Conservation (phyloP, 2,329 filamentous ascomycete species). For the Claviceps sp. region DNA sequence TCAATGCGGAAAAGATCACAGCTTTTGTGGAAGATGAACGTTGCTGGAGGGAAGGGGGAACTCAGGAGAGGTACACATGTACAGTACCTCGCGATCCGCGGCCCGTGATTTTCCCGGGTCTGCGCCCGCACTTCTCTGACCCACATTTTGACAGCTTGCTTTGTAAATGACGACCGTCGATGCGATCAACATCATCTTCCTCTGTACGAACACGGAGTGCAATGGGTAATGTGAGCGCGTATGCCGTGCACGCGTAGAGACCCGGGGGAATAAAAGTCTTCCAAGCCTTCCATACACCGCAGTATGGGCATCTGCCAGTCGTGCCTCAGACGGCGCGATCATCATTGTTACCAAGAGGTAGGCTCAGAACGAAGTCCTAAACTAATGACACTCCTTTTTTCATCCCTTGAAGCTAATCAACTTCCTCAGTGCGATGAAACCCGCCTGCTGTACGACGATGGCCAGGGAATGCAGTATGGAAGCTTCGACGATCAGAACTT, state of each 20-base stretch:
- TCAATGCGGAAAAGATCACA: neutral
- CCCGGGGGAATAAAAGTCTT: neutral
- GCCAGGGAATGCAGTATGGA: conserved; percentile 45
- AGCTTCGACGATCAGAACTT: conserved; percentile 46
- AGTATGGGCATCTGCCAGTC: conserved; percentile 49
- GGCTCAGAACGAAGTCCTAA: conserved; percentile 12
- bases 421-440: conserved; percentile 39
- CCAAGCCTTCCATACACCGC: neutral
- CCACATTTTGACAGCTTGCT: neutral
- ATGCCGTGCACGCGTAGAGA: neutral
- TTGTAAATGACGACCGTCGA: neutral
- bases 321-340: conserved; percentile 40
- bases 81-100: neutral
- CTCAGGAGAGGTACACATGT: neutral
- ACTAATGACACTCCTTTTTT: neutral
- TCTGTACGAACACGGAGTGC: neutral
- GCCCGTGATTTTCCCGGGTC: conserved; percentile 1
- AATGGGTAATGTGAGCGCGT: conserved; percentile 5
- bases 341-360: conserved; percentile 37
- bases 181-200: neutral
- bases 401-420: conserved; percentile 4
- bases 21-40: neutral
- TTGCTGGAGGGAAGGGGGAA: neutral
- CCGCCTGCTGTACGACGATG: conserved; percentile 47
- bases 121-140: neutral